phyloP scores from a whole-genome alignment of 148 eudicot genomes.

The Rhododendron ferrugineum region DNA sequence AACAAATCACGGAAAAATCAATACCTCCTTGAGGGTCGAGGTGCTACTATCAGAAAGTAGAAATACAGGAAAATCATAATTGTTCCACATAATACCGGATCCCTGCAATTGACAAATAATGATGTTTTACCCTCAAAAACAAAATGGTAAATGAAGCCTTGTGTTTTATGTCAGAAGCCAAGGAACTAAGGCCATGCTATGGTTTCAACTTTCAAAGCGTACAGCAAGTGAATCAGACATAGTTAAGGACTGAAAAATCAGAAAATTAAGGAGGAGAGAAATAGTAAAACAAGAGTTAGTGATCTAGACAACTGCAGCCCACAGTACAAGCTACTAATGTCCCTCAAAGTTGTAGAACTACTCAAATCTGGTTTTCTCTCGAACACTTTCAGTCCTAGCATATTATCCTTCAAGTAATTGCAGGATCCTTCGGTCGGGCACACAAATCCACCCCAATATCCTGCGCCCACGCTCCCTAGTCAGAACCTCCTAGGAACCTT shows the following conservation, averaged over 20 bases:
- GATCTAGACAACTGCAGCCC: background rate
- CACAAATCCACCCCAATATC: background rate
- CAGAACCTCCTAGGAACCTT: too few species aligned
- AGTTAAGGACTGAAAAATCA: background rate
- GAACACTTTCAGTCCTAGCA: background rate
- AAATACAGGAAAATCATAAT: conserved; percentile 79
- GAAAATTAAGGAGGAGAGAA: background rate
- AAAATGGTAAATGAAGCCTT: background rate
- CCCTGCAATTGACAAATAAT: conserved; percentile 53
- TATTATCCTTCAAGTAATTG: background rate
- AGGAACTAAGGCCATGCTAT: background rate
- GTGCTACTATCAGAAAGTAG: conserved; percentile 57
- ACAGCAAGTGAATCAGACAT: background rate
- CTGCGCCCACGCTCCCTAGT: too few species aligned
- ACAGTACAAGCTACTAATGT: background rate
- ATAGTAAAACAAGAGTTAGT: background rate
- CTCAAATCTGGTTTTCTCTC: background rate
- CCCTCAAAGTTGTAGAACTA: background rate
- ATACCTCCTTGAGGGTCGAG: conserved; percentile 57
- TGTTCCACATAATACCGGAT: conserved; percentile 73
- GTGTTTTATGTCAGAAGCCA: background rate
- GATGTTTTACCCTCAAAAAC: conserved; percentile 5
- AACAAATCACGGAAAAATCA: background rate
- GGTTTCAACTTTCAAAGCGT: background rate
- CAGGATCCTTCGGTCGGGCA: background rate